These are phyloP conservation scores for Kokia cookei DNA, from an alignment of 441 rosid genomes.

Conservation along the genomic window DNA sequence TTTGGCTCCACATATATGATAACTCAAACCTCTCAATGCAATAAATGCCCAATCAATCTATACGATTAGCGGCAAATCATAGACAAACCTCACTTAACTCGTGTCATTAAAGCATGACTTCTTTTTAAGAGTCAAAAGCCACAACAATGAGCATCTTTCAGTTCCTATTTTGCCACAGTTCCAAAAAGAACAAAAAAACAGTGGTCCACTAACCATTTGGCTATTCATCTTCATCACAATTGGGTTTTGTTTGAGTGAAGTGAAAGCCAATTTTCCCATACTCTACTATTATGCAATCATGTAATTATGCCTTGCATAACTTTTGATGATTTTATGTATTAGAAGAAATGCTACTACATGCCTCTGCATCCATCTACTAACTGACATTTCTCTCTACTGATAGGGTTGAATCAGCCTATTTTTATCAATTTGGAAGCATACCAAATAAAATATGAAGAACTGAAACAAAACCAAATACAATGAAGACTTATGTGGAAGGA, in stretches of 20 bases:
- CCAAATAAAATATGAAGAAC: not conserved
- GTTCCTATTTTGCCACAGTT: not conserved
- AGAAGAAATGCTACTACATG: not conserved
- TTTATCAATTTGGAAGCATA: not conserved
- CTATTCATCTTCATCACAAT: not conserved
- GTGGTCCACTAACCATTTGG: not conserved
- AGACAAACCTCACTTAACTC: not conserved
- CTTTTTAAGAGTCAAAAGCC: not conserved
- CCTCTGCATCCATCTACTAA: not conserved
- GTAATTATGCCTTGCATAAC: not conserved
- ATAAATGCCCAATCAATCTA: not conserved
- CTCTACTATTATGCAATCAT: not conserved
- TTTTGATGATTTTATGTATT: not conserved
- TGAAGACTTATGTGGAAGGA: not conserved
- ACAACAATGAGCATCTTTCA: not conserved
- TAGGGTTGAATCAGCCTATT: not conserved
- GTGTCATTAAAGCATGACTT: not conserved
- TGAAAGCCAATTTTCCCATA: conserved; percentile 14
- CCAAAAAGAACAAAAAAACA: not conserved
- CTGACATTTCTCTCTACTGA: not conserved
- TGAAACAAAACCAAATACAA: not conserved
- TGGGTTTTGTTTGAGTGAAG: conserved; percentile 24
- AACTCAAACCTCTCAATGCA: not conserved
- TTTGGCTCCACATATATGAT: not conserved
- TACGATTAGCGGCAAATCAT: not conserved